These are phyloP conservation scores for Fraxinus platypoda DNA, from an alignment of 305 asterid species.

Conservation along the genomic window DNA sequence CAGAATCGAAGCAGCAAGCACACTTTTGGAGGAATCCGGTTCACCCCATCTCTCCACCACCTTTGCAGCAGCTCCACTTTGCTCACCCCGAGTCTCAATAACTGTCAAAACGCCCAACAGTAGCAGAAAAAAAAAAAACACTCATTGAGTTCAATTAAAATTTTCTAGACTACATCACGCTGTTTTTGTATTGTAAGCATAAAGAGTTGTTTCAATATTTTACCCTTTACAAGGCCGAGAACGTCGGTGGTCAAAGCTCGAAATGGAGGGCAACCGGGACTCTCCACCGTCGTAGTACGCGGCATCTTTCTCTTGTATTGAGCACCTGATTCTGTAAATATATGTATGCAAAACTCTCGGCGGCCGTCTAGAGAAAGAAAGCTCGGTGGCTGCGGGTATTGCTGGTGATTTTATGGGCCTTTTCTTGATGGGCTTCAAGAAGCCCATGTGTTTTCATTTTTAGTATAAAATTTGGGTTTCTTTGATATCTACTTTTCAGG, in stretches of 20 bases:
- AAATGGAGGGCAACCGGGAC: slow-evolving; percentile 78
- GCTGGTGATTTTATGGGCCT: not conserved
- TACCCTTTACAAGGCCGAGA: slow-evolving; percentile 59
- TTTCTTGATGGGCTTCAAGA: not conserved
- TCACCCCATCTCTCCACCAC: slow-evolving; percentile 58
- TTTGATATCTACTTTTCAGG: too few species aligned
- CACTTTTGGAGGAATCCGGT: slow-evolving; percentile 62
- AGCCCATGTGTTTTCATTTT: not conserved
- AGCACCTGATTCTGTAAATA: not conserved
- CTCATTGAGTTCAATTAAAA: not conserved
- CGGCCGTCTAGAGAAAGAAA: not conserved
- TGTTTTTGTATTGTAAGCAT: not conserved
- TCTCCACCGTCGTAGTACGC: slow-evolving; percentile 72
- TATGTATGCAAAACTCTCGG: not conserved
- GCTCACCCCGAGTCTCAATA: slow-evolving; percentile 37
- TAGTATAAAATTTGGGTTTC: too few species aligned
- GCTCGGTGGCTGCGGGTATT: not conserved
- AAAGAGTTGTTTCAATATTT: not conserved
- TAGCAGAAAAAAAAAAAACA: not conserved
- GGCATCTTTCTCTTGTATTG: slow-evolving; percentile 49
- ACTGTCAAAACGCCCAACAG: slow-evolving; percentile 25
- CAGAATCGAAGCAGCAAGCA: slow-evolving; percentile 39
- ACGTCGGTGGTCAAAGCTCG: slow-evolving; percentile 76
- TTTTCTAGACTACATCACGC: not conserved
- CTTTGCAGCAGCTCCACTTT: slow-evolving; percentile 30